phyloP scores from a whole-genome alignment of 495 filamentous ascomycete species.

The Penicillium turbatum region DNA sequence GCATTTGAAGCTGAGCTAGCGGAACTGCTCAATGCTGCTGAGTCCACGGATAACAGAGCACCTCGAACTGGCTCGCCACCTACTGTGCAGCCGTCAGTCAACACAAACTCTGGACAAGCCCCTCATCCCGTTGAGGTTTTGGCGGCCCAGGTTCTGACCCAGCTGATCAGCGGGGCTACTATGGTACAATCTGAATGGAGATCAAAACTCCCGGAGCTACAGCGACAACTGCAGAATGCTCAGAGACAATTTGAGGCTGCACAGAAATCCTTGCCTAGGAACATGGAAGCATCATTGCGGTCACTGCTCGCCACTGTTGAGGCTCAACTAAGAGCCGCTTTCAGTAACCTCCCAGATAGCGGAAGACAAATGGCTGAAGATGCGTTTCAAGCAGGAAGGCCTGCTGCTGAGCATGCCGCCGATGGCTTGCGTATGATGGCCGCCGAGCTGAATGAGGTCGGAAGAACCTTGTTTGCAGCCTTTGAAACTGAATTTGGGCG shows the following conservation, averaged over 20 bases:
- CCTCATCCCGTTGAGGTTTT: constrained; percentile 29
- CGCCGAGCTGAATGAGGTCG: constrained; percentile 42
- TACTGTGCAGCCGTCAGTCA: constrained; percentile 11
- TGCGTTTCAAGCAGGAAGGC: constrained; percentile 35
- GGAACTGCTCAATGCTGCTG: constrained; percentile 33
- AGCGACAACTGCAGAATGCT: constrained; percentile 37
- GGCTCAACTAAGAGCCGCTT: constrained; percentile 35
- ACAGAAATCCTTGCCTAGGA: constrained; percentile 38
- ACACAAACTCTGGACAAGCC: constrained; percentile 13
- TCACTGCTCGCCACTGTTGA: constrained; percentile 41
- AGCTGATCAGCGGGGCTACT: constrained; percentile 34
- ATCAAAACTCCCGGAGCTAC: constrained; percentile 37
- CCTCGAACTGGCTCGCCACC: constrained; percentile 13
- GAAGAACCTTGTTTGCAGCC: constrained; percentile 36
- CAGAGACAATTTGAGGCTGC: constrained; percentile 37
- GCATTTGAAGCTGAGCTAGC: constrained; percentile 53
- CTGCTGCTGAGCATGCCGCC: constrained; percentile 39
- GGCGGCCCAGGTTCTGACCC: constrained; percentile 28
- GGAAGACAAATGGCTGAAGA: constrained; percentile 35
- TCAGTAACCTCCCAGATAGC: constrained; percentile 41
- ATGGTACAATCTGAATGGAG: constrained; percentile 36
- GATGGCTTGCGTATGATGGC: constrained; percentile 43
- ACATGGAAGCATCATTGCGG: constrained; percentile 38
- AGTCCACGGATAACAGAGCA: constrained; percentile 15
- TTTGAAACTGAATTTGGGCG: constrained; percentile 41